phyloP scores from a whole-genome alignment of 2,329 filamentous ascomycete species.

The Hypoxylon sp. region DNA sequence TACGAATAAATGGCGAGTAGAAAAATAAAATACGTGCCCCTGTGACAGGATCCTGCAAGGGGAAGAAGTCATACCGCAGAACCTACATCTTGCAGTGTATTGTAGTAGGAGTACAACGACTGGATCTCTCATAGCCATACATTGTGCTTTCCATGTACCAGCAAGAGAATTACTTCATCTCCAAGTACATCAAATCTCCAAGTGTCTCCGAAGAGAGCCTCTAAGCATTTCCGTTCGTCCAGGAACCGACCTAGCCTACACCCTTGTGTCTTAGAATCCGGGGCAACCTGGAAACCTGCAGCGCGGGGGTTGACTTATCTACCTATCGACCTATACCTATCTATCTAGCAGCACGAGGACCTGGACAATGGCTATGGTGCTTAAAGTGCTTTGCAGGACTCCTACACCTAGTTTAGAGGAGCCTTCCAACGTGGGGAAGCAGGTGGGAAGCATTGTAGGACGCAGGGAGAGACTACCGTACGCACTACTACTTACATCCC shows the following conservation, averaged over 20 bases:
- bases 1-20: slow-evolving; percentile 21
- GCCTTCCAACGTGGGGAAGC: slow-evolving; percentile 35
- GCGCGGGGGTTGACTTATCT: slow-evolving; percentile 44
- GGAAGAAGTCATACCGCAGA: slow-evolving; percentile 17
- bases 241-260: slow-evolving; percentile 36
- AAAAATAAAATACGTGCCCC: slow-evolving; percentile 14
- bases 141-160: slow-evolving; percentile 29
- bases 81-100: slow-evolving; percentile 21
- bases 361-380: slow-evolving; percentile 35
- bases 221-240: slow-evolving; percentile 42
- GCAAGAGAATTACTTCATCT: slow-evolving; percentile 23
- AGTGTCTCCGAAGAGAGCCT: slow-evolving; percentile 27
- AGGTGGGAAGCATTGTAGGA: slow-evolving; percentile 23
- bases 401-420: slow-evolving; percentile 28
- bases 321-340: slow-evolving; percentile 32
- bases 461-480: slow-evolving; percentile 35
- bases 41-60: slow-evolving; percentile 17
- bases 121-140: slow-evolving; percentile 23
- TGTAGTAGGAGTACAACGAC: slow-evolving; percentile 15
- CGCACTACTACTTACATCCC: slow-evolving; percentile 41
- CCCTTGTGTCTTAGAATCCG: slow-evolving; percentile 44
- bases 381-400: slow-evolving; percentile 42
- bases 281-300: slow-evolving; percentile 47
- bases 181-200: slow-evolving; percentile 26
- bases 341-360: slow-evolving; percentile 43